phyloP scores from a whole-genome alignment of 371 early-diverging fungal species.

The Apophysomyces ossiformis region DNA sequence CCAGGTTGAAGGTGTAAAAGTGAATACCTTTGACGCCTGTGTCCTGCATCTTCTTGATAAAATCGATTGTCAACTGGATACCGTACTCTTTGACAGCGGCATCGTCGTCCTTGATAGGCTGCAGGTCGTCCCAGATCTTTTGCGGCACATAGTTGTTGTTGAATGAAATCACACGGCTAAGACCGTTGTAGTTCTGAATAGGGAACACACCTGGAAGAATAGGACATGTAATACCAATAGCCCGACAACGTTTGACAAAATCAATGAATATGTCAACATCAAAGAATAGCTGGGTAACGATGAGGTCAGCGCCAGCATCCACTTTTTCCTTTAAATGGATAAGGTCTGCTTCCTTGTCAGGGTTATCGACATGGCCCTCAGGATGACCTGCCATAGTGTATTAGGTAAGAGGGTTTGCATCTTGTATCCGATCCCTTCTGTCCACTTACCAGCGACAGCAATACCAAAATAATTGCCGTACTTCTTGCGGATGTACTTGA shows the following conservation, averaged over 20 bases:
- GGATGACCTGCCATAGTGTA: constrained; percentile 66
- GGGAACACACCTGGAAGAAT: constrained; percentile 96
- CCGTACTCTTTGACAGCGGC: constrained; percentile 94
- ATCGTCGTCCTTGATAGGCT: constrained; percentile 96
- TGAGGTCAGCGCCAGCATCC: constrained; percentile 91
- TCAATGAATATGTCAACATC: constrained; percentile 83
- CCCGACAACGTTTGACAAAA: constrained; percentile 81
- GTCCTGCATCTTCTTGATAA: constrained; percentile 71
- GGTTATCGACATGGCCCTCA: constrained; percentile 85
- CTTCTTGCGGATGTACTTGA: constrained; percentile 84
- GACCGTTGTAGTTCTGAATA: constrained; percentile 88
- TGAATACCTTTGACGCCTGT: constrained; percentile 79
- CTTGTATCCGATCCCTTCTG: neutral
- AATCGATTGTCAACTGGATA: constrained; percentile 82
- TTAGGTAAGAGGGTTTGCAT: neutral
- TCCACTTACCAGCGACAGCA: constrained; percentile 80
- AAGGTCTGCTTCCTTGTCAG: constrained; percentile 77
- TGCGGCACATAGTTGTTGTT: constrained; percentile 88
- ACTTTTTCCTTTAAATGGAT: constrained; percentile 82
- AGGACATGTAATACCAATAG: constrained; percentile 80
- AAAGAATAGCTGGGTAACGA: constrained; percentile 95
- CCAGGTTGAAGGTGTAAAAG: constrained; percentile 92
- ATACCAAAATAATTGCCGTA: constrained; percentile 96
- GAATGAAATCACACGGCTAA: constrained; percentile 84
- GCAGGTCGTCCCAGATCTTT: constrained; percentile 82